Conservation (phyloP, 768 basidiomycete genomes). For the Suillus hirtellus region DNA sequence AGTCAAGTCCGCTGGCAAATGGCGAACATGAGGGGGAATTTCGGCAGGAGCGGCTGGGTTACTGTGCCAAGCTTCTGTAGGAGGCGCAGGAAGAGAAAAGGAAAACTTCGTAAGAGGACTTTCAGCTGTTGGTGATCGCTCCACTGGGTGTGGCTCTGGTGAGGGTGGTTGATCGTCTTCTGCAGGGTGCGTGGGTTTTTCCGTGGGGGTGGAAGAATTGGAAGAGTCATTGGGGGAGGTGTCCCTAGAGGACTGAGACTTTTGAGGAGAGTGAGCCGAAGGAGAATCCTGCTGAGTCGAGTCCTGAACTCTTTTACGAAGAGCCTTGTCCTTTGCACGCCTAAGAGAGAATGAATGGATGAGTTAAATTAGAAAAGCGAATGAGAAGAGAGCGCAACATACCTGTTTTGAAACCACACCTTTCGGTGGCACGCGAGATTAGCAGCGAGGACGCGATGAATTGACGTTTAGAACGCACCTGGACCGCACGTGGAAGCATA, state of each 20-base stretch:
- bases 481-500: constrained; percentile 94
- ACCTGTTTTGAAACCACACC: constrained; percentile 94
- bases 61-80: constrained; percentile 30
- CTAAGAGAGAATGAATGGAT: constrained; percentile 35
- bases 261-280: constrained; percentile 13
- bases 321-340: constrained; percentile 82
- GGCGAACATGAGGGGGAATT: constrained; percentile 26
- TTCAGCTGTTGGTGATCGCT: constrained; percentile 7
- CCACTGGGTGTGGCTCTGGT: constrained; percentile 8
- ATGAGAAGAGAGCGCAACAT: constrained; percentile 19
- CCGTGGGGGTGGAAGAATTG: constrained; percentile 39
- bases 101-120: constrained; percentile 27
- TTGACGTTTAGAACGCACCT: constrained; percentile 53
- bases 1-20: constrained; percentile 22
- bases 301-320: constrained; percentile 49
- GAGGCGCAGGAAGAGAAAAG: constrained; percentile 23
- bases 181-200: constrained; percentile 36
- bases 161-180: constrained; percentile 17
- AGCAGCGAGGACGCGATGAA: constrained; percentile 22
- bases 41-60: constrained; percentile 35
- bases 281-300: constrained; percentile 20
- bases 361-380: constrained; percentile 11
- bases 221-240: constrained; percentile 32
- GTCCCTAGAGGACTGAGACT: constrained; percentile 21
- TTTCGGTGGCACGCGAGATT: constrained; percentile 36